Conservation (phyloP, 2,329 filamentous ascomycete species). For the Curvularia hawaiiensis region DNA sequence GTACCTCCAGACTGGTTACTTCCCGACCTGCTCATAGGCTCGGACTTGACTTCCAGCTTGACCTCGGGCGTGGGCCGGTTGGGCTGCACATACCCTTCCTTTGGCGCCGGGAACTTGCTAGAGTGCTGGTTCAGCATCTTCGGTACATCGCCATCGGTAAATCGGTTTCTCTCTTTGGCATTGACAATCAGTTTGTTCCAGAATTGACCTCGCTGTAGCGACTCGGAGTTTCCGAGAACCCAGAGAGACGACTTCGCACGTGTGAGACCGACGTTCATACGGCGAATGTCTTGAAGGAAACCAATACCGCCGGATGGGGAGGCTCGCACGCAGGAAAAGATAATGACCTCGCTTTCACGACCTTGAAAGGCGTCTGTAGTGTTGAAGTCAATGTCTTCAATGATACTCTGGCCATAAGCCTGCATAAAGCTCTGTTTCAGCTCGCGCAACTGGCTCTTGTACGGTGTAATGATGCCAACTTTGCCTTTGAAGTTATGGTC, state of each 20-base stretch:
- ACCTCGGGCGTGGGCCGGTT: conserved; percentile 28
- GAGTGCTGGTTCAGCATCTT: conserved; percentile 61
- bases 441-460: conserved; percentile 88
- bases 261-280: conserved; percentile 99
- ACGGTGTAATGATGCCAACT: conserved; percentile 96
- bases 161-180: conserved; percentile 73
- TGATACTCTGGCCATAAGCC: conserved; percentile 75
- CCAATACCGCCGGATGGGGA: conserved; percentile 93
- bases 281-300: conserved; percentile 96
- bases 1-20: conserved; percentile 25
- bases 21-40: conserved; percentile 30
- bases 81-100: conserved; percentile 28
- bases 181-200: conserved; percentile 89
- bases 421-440: conserved; percentile 75
- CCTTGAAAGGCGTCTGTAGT: conserved; percentile 98
- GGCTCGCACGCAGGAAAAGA: conserved; percentile 97
- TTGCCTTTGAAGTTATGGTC: conserved; percentile 76
- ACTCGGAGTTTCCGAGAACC: conserved; percentile 91
- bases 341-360: conserved; percentile 95
- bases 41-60: conserved; percentile 25
- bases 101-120: conserved; percentile 45
- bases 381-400: conserved; percentile 90
- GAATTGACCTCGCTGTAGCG: conserved; percentile 84
- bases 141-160: conserved; percentile 71
- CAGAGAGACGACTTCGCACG: conserved; percentile 95